A percentile compares a stretch with the other conserved stretches of the same genome.
Conservation (phyloP, 164 flowering plant genomes). For the Saururus chinensis region DNA sequence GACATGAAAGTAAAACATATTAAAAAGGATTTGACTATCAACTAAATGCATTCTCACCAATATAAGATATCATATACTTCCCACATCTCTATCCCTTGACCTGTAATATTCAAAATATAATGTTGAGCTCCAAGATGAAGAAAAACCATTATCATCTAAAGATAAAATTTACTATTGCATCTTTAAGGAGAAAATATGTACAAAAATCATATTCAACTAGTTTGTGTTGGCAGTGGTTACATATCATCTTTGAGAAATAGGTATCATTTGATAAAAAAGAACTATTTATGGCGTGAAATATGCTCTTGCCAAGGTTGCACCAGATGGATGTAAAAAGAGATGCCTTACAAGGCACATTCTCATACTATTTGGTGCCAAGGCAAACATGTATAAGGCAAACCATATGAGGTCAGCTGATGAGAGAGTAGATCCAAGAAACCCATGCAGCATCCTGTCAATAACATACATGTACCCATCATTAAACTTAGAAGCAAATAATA, state of each 20-base stretch:
- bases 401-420: constrained; percentile 70
- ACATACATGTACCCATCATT: background rate
- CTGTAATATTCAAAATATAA: no score
- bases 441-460: constrained; percentile 86
- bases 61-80: no score
- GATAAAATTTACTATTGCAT: no score
- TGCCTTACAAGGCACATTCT: constrained; percentile 71
- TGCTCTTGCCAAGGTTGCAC: constrained; percentile 73
- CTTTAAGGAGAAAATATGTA: no score
- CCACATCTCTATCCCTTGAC: no score
- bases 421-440: constrained; percentile 86
- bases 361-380: constrained; percentile 75
- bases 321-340: constrained; percentile 87
- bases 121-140: no score
- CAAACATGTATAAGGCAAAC: constrained; percentile 90
- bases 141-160: no score
- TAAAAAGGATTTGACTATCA: no score
- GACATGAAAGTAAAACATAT: no score
- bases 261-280: background rate
- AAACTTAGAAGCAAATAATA: background rate
- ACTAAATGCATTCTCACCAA: no score
- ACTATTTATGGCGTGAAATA: constrained; percentile 48
- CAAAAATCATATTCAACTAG: no score
- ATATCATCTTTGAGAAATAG: background rate
- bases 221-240: background rate